Conservation (phyloP, 73 alveolate genomes). For the Blepharisma stoltei region DNA sequence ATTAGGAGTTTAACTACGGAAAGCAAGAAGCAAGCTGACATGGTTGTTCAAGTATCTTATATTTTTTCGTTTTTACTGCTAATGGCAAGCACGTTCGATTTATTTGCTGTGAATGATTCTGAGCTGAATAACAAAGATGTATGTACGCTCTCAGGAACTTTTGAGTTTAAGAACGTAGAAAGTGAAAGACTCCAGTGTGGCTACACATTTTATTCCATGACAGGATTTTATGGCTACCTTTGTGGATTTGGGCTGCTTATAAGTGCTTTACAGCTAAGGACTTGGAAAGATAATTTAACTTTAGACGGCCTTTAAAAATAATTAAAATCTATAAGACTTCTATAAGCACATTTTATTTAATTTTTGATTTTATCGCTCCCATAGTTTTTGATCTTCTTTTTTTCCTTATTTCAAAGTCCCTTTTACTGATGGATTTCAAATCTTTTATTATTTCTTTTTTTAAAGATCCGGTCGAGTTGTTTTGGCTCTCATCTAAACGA, state of each 20-base stretch:
- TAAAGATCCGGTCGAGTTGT: too few species aligned
- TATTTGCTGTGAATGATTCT: slow-evolving; percentile 40
- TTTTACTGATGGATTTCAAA: too few species aligned
- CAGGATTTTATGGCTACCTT: slow-evolving; percentile 20
- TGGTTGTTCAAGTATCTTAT: slow-evolving; percentile 22
- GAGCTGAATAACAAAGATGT: slow-evolving; percentile 37
- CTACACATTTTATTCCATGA: neutral
- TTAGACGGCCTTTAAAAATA: slow-evolving; percentile 1
- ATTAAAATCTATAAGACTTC: too few species aligned
- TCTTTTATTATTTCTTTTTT: too few species aligned
- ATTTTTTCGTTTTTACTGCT: slow-evolving; percentile 34
- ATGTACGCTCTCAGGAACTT: slow-evolving; percentile 45
- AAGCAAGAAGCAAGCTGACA: slow-evolving; percentile 44
- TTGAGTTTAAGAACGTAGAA: slow-evolving; percentile 40
- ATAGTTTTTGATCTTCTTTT: too few species aligned
- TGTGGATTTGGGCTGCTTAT: slow-evolving; percentile 7
- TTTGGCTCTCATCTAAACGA: too few species aligned
- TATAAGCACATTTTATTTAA: too few species aligned
- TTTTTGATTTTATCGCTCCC: too few species aligned
- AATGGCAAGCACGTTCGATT: slow-evolving; percentile 35
- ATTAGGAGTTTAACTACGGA: slow-evolving; percentile 32
- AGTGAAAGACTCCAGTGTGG: slow-evolving; percentile 21
- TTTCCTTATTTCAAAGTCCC: too few species aligned
- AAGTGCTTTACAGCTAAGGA: slow-evolving; percentile 11
- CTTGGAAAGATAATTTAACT: neutral